These are phyloP conservation scores for Epichloe hybrida DNA, from an alignment of 2,329 filamentous ascomycete species.

Conservation along the genomic window DNA sequence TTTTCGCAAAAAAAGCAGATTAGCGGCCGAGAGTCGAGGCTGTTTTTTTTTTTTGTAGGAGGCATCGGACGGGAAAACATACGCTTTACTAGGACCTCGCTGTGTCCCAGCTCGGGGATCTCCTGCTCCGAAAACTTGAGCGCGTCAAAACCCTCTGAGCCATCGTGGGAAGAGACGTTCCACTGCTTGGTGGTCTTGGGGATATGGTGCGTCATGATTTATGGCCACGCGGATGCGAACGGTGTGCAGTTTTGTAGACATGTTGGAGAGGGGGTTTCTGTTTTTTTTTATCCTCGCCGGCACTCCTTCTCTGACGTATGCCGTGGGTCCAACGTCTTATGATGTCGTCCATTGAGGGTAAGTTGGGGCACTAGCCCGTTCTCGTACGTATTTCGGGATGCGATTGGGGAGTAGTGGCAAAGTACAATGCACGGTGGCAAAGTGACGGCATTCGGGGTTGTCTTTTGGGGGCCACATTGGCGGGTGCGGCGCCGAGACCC, in stretches of 20 bases:
- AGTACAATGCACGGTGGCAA: no score
- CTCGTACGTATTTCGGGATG: background rate
- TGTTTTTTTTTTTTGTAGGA: no score
- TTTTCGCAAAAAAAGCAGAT: background rate
- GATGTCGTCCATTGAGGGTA: background rate
- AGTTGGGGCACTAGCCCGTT: background rate
- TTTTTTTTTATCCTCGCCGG: background rate
- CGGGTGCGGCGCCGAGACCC: no score
- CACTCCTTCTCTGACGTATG: background rate
- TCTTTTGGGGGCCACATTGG: no score
- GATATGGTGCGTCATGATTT: slow-evolving; percentile 14
- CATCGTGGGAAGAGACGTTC: slow-evolving; percentile 28
- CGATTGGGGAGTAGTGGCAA: no score
- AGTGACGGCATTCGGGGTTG: no score
- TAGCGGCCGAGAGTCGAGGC: background rate
- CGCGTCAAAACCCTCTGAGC: slow-evolving; percentile 41
- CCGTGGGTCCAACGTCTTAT: background rate
- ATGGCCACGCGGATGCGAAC: background rate
- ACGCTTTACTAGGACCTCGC: slow-evolving; percentile 56
- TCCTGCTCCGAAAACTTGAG: slow-evolving; percentile 42
- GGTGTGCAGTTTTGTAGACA: no score
- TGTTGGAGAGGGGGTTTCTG: no score
- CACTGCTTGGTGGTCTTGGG: slow-evolving; percentile 40
- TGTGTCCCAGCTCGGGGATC: slow-evolving; percentile 50
- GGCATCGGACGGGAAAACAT: slow-evolving; percentile 1